phyloP scores from a whole-genome alignment of 371 early-diverging fungal species.

The Mucor mucedo region DNA sequence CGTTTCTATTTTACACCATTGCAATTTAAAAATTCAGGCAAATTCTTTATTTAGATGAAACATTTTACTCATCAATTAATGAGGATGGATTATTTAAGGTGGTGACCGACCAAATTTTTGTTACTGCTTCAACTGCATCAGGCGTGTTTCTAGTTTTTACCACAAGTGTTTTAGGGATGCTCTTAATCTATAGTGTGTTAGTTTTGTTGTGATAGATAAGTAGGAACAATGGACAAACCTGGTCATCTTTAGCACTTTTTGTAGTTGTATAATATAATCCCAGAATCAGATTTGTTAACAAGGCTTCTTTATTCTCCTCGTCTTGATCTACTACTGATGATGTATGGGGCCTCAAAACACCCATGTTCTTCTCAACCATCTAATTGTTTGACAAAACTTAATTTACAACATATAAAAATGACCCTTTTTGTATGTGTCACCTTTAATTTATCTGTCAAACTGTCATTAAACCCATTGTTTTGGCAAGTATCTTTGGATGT shows the following conservation, averaged over 20 bases:
- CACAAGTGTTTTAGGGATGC: background rate
- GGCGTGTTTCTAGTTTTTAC: slow-evolving; percentile 6
- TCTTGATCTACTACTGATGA: background rate
- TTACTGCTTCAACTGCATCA: slow-evolving; percentile 18
- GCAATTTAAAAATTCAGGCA: too few species aligned
- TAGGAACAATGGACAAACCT: background rate
- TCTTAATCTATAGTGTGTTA: background rate
- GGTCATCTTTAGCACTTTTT: background rate
- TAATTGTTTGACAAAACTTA: background rate
- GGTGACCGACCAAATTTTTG: slow-evolving; percentile 23
- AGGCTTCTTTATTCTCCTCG: too few species aligned
- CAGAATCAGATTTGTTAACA: background rate
- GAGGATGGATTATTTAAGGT: slow-evolving; percentile 4
- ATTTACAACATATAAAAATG: background rate
- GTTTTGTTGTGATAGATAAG: background rate
- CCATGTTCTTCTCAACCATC: slow-evolving; percentile 11
- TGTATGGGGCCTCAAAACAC: slow-evolving; percentile 7
- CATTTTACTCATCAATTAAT: background rate
- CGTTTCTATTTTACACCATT: too few species aligned
- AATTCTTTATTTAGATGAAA: too few species aligned
- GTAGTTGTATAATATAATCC: slow-evolving; percentile 18
- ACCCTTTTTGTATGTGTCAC: background rate
- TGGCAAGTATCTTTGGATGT: slow-evolving; percentile 1
- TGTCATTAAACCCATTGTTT: slow-evolving; percentile 3
- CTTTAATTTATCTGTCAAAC: slow-evolving; percentile 5